phyloP scores from a whole-genome alignment of 2,329 filamentous ascomycete species.

The Kalmusia sp. region DNA sequence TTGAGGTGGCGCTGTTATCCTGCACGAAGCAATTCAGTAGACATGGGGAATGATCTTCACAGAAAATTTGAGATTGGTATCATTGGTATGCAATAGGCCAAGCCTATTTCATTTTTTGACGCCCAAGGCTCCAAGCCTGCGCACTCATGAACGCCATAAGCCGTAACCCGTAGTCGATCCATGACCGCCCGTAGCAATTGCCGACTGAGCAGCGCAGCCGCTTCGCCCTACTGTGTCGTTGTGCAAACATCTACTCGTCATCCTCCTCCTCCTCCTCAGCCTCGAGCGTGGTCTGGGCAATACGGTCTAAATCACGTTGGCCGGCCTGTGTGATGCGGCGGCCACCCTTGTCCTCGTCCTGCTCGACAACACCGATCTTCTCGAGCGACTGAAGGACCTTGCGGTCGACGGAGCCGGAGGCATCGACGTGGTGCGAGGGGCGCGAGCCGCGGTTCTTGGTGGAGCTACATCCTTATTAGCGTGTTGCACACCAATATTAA shows the following conservation, averaged over 20 bases:
- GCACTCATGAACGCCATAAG: conserved; percentile 46
- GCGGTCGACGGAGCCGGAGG: conserved; percentile 93
- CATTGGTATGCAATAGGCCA: conserved; percentile 30
- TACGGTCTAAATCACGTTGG: conserved; percentile 96
- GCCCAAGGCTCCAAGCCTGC: conserved; percentile 43
- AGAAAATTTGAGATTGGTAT: conserved; percentile 1
- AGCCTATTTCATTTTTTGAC: conserved; percentile 42
- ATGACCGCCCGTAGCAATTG: conserved; percentile 33
- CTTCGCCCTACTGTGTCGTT: too few species aligned
- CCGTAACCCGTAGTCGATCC: conserved; percentile 42
- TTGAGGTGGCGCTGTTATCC: not conserved
- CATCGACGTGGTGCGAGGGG: conserved; percentile 94
- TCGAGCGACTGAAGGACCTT: conserved; percentile 97
- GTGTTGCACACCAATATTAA: not conserved
- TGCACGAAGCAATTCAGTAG: conserved; percentile 18
- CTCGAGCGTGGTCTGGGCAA: conserved; percentile 60
- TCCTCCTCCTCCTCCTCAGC: conserved; percentile 58
- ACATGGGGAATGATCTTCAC: not conserved
- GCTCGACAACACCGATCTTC: conserved; percentile 99
- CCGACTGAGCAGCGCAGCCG: conserved; percentile 22
- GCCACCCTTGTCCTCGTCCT: conserved; percentile 98
- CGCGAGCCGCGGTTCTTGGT: conserved; percentile 96
- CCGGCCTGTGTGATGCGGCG: conserved; percentile 97
- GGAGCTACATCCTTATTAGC: conserved; percentile 42
- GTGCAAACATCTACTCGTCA: conserved; percentile 43